Percentiles rank a stretch among this genome's conserved stretches.
Conservation (phyloP, 1,284 basidiomycete species). For the Fomitopsis schrenkii region DNA sequence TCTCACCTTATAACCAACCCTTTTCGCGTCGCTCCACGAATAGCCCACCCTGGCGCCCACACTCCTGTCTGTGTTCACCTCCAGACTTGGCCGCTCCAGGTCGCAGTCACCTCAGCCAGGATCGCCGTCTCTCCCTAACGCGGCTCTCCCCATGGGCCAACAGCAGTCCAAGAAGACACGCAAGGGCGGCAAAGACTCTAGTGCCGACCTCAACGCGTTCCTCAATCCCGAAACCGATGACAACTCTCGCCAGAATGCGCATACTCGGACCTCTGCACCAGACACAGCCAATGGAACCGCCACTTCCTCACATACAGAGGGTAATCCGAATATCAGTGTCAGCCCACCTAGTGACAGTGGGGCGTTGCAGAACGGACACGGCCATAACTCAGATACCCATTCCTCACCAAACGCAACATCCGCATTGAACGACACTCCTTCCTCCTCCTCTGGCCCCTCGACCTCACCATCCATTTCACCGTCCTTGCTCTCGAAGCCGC, state of each 20-base stretch:
- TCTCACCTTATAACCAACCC: slow-evolving; percentile 1
- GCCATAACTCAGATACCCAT: slow-evolving; percentile 31
- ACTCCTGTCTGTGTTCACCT: slow-evolving; percentile 70
- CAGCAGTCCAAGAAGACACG: slow-evolving; percentile 75
- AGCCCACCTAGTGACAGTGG: slow-evolving; percentile 44
- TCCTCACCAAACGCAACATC: slow-evolving; percentile 37
- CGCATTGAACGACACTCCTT: slow-evolving; percentile 28
- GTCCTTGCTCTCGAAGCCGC: slow-evolving; percentile 30
- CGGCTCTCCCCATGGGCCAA: slow-evolving; percentile 63
- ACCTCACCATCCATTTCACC: slow-evolving; percentile 32
- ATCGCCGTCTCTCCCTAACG: slow-evolving; percentile 29
- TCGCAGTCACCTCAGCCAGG: slow-evolving; percentile 62
- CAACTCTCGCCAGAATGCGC: slow-evolving; percentile 35
- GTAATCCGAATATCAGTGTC: slow-evolving; percentile 44
- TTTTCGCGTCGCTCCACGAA: slow-evolving; percentile 11
- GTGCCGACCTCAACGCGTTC: slow-evolving; percentile 26
- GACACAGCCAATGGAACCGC: slow-evolving; percentile 17
- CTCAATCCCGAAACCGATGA: slow-evolving; percentile 35
- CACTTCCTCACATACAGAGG: slow-evolving; percentile 14
- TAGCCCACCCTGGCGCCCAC: slow-evolving; percentile 71
- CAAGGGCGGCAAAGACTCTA: slow-evolving; percentile 64
- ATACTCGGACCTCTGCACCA: slow-evolving; percentile 40
- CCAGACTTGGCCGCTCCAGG: slow-evolving; percentile 64
- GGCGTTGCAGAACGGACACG: slow-evolving; percentile 26
- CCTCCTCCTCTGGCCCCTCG: slow-evolving; percentile 21